A percentile compares a stretch with the other conserved stretches of the same genome.
Evolutionary conservation across 176 grass and related monocot species (phyloP).

Genomic region (Saccharum spontaneum): DNA sequence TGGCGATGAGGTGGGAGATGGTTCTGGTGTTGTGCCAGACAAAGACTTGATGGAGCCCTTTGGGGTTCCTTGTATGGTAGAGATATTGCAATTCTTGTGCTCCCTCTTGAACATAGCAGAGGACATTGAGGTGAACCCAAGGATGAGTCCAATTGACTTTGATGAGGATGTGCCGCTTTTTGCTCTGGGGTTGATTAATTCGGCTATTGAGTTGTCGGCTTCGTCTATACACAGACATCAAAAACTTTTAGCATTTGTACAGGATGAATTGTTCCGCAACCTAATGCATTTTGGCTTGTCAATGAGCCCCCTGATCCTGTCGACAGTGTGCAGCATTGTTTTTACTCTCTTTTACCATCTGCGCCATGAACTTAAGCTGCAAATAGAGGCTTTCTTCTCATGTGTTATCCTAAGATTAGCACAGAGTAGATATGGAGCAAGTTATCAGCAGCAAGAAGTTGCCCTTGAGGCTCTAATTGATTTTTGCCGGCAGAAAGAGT

Average conservation of each 20-base stretch:
- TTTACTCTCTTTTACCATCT: slow-evolving; percentile 91
- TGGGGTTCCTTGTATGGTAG: slow-evolving; percentile 90
- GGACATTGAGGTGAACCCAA: slow-evolving; percentile 77
- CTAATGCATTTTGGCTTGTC: slow-evolving; percentile 97
- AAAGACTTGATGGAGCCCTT: slow-evolving; percentile 62
- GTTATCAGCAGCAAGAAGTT: slow-evolving; percentile 96
- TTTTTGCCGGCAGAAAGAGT: slow-evolving; percentile 89
- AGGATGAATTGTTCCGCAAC: slow-evolving; percentile 89
- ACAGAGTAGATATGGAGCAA: slow-evolving; percentile 79
- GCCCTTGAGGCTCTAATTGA: slow-evolving; percentile 91
- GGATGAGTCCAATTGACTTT: slow-evolving; percentile 75
- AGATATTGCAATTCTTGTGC: slow-evolving; percentile 94
- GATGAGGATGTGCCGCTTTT: slow-evolving; percentile 98
- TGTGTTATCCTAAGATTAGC: slow-evolving; percentile 90
- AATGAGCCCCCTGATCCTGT: slow-evolving; percentile 88
- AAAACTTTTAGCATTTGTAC: slow-evolving; percentile 76
- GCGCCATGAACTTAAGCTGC: slow-evolving; percentile 81
- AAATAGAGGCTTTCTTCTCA: slow-evolving; percentile 94
- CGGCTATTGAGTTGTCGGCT: slow-evolving; percentile 70
- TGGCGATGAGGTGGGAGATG: slow-evolving; percentile 41
- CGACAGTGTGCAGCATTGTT: slow-evolving; percentile 89
- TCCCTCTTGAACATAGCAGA: slow-evolving; percentile 91
- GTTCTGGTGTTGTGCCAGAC: slow-evolving; percentile 35
- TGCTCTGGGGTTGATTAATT: slow-evolving; percentile 87
- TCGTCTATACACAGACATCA: slow-evolving; percentile 60